Percentiles rank a stretch among this genome's conserved stretches.
Conservation (phyloP, 2,329 filamentous ascomycete species). For the Neophaeococcomyces aloes region DNA sequence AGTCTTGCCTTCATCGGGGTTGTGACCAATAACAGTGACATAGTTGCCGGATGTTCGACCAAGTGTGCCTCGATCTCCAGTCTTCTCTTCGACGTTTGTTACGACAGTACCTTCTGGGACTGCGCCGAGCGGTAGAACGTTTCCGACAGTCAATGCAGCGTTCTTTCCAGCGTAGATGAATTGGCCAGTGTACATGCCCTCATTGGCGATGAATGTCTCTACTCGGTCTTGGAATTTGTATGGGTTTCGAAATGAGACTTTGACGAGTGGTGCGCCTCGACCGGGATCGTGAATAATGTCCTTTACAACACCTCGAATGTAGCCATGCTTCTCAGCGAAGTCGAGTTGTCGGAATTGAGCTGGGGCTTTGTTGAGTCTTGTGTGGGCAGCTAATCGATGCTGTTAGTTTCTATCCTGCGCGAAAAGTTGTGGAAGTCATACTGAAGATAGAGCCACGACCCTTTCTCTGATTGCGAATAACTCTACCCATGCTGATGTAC, state of each 20-base stretch:
- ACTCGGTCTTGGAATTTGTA: slow-evolving; percentile 96
- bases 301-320: slow-evolving; percentile 94
- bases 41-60: slow-evolving; percentile 99
- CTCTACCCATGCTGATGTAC: slow-evolving; percentile 51
- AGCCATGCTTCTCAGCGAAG: slow-evolving; percentile 92
- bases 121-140: slow-evolving; percentile 86
- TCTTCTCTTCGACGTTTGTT: slow-evolving; percentile 98
- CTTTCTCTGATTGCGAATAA: slow-evolving; percentile 69
- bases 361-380: slow-evolving; percentile 86
- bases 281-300: slow-evolving; percentile 98
- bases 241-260: slow-evolving; percentile 92
- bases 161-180: slow-evolving; percentile 99
- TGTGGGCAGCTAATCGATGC: slow-evolving; percentile 55
- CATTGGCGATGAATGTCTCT: slow-evolving; percentile 99
- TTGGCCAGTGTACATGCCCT: slow-evolving; percentile 99
- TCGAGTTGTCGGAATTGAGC: slow-evolving; percentile 96
- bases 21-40: slow-evolving; percentile 94
- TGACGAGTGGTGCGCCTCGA: slow-evolving; percentile 94
- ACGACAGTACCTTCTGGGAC: slow-evolving; percentile 99
- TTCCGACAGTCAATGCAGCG: slow-evolving; percentile 90
- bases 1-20: slow-evolving; percentile 98
- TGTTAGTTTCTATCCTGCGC: slow-evolving; percentile 10
- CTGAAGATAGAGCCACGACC: slow-evolving; percentile 70
- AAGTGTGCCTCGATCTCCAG: slow-evolving; percentile 89
- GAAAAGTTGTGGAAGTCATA: slow-evolving; percentile 33